Conservation (phyloP, 129 eudicot species). For the Centaurea solstitialis region DNA sequence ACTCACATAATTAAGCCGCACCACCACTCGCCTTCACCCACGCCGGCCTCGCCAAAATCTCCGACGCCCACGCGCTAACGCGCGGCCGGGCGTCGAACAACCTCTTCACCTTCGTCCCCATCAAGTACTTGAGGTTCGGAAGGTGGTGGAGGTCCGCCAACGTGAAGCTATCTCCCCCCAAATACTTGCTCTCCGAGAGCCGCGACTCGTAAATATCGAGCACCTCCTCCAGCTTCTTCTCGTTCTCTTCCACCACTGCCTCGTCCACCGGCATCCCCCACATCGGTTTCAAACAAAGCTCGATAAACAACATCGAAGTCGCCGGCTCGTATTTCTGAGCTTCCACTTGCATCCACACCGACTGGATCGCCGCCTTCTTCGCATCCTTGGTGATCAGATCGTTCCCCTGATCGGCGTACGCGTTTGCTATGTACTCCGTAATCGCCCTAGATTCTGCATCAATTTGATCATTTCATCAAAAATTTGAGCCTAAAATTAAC, state of each 20-base stretch:
- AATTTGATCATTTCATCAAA: neutral
- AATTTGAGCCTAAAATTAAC: neutral
- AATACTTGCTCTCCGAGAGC: conserved; percentile 45
- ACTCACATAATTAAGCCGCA: neutral
- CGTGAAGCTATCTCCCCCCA: conserved; percentile 53
- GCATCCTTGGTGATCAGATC: conserved; percentile 23
- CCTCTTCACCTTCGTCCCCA: conserved; percentile 31
- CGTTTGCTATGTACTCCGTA: conserved; percentile 45
- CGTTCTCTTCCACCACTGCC: conserved; percentile 32
- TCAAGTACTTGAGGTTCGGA: conserved; percentile 19
- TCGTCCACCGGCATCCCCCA: conserved; percentile 40
- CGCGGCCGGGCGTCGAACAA: conserved; percentile 29
- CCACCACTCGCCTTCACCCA: conserved; percentile 8
- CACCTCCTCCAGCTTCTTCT: conserved; percentile 34
- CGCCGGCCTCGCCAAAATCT: conserved; percentile 22
- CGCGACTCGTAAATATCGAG: conserved; percentile 55
- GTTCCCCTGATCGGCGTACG: conserved; percentile 25
- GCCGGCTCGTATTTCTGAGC: conserved; percentile 40
- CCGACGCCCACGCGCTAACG: conserved; percentile 29
- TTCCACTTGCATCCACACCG: conserved; percentile 36
- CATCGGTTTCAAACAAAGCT: conserved; percentile 39
- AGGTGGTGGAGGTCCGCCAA: conserved; percentile 60
- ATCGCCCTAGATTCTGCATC: conserved; percentile 79
- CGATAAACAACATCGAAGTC: conserved; percentile 14
- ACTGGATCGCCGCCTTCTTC: conserved; percentile 27